These are phyloP conservation scores for Zarea fungicola DNA, from an alignment of 2,329 filamentous ascomycete species.

Conservation along the genomic window DNA sequence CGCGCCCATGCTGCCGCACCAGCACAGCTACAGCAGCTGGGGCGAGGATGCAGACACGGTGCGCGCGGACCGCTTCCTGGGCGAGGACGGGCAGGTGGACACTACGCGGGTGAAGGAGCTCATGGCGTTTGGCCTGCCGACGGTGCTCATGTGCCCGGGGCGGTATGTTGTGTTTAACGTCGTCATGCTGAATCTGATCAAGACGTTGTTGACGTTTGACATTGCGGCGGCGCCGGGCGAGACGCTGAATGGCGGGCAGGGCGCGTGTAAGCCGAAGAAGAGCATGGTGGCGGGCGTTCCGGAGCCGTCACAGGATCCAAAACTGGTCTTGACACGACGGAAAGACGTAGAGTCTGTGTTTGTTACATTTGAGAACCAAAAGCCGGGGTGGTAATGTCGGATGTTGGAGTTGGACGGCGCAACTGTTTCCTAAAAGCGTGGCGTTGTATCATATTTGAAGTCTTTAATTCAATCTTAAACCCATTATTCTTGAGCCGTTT, in stretches of 20 bases:
- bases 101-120: neutral
- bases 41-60: conserved; percentile 3
- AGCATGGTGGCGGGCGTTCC: conserved; percentile 7
- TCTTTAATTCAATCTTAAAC: no score
- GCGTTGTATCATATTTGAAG: no score
- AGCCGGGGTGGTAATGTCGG: neutral
- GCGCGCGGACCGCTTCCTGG: conserved; percentile 5
- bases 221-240: neutral
- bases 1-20: conserved; percentile 10
- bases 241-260: conserved; percentile 1
- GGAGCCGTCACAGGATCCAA: neutral
- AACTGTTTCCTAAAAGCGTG: no score
- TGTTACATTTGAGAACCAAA: conserved; percentile 8
- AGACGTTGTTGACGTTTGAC: conserved; percentile 11
- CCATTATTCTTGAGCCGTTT: no score
- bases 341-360: neutral
- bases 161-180: conserved; percentile 10
- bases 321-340: conserved; percentile 4
- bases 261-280: neutral
- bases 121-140: conserved; percentile 9
- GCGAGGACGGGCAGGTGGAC: neutral
- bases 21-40: conserved; percentile 6
- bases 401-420: neutral
- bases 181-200: conserved; percentile 9
- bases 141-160: conserved; percentile 9